phyloP scores from a whole-genome alignment of 2,329 filamentous ascomycete genomes.

The Talaromyces rugulosus region DNA sequence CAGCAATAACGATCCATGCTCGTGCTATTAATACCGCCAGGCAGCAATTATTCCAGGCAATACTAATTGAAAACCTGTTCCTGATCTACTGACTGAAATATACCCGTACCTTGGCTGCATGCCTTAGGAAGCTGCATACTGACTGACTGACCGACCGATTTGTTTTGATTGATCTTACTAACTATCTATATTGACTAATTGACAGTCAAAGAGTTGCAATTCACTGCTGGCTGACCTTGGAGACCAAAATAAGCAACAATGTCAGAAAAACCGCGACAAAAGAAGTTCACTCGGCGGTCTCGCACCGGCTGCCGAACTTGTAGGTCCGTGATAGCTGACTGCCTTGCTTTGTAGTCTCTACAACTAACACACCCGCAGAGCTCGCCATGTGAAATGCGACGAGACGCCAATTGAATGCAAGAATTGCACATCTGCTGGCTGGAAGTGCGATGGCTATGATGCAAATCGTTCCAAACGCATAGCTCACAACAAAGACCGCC shows the following conservation, averaged over 20 bases:
- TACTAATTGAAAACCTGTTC: neutral
- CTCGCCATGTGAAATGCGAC: constrained; percentile 16
- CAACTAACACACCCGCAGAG: neutral
- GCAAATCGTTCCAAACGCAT: constrained; percentile 9
- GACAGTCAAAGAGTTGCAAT: neutral
- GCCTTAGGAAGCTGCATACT: neutral
- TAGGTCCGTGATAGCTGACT: constrained; percentile 1
- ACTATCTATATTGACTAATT: neutral
- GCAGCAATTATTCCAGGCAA: neutral
- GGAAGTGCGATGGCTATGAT: constrained; percentile 19
- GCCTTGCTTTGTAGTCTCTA: neutral
- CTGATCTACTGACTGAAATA: neutral
- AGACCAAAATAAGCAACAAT: neutral
- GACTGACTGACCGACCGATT: neutral
- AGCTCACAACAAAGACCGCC: neutral
- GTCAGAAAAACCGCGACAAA: constrained; percentile 1
- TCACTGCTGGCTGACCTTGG: neutral
- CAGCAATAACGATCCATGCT: neutral
- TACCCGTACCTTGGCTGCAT: neutral
- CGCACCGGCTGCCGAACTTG: constrained; percentile 11
- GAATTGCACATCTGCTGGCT: constrained; percentile 12
- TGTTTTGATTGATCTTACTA: neutral
- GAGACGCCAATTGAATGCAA: constrained; percentile 15
- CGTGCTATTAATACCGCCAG: neutral
- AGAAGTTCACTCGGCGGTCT: constrained; percentile 6